These are phyloP conservation scores for Akebia trifoliata DNA, from an alignment of 164 flowering plant species.

Conservation along the genomic window DNA sequence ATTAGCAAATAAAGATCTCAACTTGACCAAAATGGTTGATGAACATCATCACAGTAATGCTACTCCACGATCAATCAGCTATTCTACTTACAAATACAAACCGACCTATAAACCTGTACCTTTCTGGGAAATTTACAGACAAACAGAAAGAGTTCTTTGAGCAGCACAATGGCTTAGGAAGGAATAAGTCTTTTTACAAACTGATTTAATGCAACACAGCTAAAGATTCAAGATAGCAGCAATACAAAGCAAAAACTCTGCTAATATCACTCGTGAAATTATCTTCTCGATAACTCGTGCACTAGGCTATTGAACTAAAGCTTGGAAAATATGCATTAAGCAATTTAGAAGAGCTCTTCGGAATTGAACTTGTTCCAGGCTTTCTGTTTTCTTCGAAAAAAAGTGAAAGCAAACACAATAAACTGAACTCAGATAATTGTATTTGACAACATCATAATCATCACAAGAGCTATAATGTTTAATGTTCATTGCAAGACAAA, in stretches of 20 bases:
- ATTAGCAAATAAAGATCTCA: too few species aligned
- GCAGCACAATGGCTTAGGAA: background rate
- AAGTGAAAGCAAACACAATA: background rate
- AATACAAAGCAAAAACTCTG: background rate
- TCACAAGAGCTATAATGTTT: background rate
- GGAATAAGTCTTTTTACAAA: background rate
- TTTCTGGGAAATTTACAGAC: background rate
- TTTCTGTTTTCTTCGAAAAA: constrained; percentile 64
- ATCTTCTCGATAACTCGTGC: too few species aligned
- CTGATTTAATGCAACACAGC: background rate
- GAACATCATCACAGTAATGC: too few species aligned
- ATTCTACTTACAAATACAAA: too few species aligned
- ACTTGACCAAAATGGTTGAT: too few species aligned
- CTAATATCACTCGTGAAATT: background rate
- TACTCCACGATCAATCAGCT: too few species aligned
- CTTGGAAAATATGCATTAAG: too few species aligned
- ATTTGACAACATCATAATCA: background rate
- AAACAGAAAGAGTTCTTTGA: background rate
- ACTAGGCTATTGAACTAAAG: too few species aligned
- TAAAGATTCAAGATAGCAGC: background rate
- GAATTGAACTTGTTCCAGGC: constrained; percentile 79
- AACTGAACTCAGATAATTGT: background rate
- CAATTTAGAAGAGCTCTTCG: constrained; percentile 51
- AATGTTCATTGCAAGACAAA: background rate
- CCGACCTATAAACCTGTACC: too few species aligned